phyloP scores from a whole-genome alignment of 306 rosid genomes.

The Dalbergia oliveri region DNA sequence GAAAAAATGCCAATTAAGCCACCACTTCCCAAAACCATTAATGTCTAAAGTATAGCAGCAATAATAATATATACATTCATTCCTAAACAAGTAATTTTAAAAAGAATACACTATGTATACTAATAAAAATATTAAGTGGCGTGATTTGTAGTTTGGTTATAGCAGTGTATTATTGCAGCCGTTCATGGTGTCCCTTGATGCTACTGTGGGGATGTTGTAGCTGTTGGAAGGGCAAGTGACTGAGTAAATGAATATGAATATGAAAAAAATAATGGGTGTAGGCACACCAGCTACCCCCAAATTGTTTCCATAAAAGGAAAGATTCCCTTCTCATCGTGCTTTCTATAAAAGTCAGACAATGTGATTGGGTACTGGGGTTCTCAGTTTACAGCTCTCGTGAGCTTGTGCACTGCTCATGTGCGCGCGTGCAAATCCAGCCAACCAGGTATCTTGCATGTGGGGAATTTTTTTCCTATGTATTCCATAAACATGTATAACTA shows the following conservation, averaged over 20 bases:
- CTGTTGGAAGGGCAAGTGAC: constrained; percentile 25
- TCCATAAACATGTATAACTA: too few relatives aligned
- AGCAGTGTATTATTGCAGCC: not conserved
- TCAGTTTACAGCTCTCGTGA: not conserved
- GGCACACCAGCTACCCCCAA: constrained; percentile 20
- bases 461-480: not conserved
- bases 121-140: not conserved
- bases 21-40: constrained; percentile 34
- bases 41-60: not conserved
- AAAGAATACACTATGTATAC: not conserved
- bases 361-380: constrained; percentile 17
- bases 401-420: constrained; percentile 37
- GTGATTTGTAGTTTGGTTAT: not conserved
- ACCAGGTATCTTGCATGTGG: not conserved
- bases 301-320: constrained; percentile 61
- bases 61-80: not conserved
- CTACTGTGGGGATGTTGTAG: constrained; percentile 41
- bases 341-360: constrained; percentile 45
- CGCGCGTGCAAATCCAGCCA: constrained; percentile 45
- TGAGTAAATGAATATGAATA: not conserved
- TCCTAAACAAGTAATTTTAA: constrained; percentile 1
- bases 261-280: not conserved
- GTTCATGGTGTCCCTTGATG: constrained; percentile 36
- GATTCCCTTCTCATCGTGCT: constrained; percentile 40
- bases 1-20: constrained; percentile 10